Evolutionary conservation across 805 yeast species (phyloP).

Genomic region (Metschnikowia cerradonensis): DNA sequence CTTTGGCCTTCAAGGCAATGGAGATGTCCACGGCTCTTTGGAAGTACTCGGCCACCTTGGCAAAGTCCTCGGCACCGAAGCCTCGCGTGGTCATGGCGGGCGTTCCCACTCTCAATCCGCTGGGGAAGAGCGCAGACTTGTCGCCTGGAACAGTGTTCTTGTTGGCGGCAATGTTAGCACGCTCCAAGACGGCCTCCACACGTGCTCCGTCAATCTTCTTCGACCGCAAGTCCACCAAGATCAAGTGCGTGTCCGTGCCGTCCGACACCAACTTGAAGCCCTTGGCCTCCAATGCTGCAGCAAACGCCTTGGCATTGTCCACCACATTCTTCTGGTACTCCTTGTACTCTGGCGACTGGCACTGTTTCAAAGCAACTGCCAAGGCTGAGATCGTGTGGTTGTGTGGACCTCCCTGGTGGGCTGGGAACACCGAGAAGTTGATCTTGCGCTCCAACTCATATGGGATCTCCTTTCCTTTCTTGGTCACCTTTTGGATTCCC

Average conservation of each 20-base stretch:
- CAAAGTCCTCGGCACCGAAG: slow-evolving; percentile 72
- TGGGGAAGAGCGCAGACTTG: slow-evolving; percentile 91
- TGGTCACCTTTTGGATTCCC: slow-evolving; percentile 80
- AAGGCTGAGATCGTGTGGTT: slow-evolving; percentile 96
- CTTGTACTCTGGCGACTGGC: slow-evolving; percentile 81
- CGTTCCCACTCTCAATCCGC: slow-evolving; percentile 94
- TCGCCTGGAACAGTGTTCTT: slow-evolving; percentile 97
- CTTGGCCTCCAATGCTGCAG: slow-evolving; percentile 54
- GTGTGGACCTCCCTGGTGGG: slow-evolving; percentile 99
- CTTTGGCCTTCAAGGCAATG: slow-evolving; percentile 53
- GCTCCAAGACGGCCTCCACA: slow-evolving; percentile 84
- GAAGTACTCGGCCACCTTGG: slow-evolving; percentile 73
- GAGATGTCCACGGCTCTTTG: slow-evolving; percentile 75
- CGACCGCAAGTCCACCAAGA: slow-evolving; percentile 76
- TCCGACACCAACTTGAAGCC: slow-evolving; percentile 81
- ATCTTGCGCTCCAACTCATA: slow-evolving; percentile 89
- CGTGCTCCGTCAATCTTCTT: slow-evolving; percentile 92
- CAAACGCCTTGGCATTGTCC: slow-evolving; percentile 75
- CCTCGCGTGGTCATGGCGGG: slow-evolving; percentile 99
- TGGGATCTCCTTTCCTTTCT: slow-evolving; percentile 78
- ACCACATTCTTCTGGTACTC: slow-evolving; percentile 82
- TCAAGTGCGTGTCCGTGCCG: slow-evolving; percentile 94
- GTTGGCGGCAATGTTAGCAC: slow-evolving; percentile 89
- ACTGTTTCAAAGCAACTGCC: slow-evolving; percentile 93
- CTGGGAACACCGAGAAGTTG: slow-evolving; percentile 98